Conservation (phyloP, 2,329 filamentous ascomycete genomes). For the Trichoderma koningiopsis region DNA sequence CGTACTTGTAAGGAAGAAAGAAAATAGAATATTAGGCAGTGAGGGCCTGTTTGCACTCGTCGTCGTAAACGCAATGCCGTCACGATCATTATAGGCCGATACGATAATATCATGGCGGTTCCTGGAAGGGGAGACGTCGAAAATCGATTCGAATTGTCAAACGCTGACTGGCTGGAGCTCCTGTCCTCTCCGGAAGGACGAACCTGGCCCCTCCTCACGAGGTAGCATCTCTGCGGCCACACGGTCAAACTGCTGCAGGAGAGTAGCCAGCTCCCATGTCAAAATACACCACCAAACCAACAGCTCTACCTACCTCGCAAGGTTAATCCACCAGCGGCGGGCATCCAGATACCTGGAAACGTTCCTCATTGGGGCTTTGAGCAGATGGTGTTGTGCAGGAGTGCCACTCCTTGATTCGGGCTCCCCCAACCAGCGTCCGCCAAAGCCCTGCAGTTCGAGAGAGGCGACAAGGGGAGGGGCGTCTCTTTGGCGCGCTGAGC, state of each 20-base stretch:
- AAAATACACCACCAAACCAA: conserved; percentile 32
- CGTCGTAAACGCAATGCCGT: background rate
- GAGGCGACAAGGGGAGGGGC: conserved; percentile 25
- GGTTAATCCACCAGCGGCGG: conserved; percentile 31
- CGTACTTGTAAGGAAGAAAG: no score
- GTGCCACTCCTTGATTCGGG: conserved; percentile 31
- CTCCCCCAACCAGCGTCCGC: conserved; percentile 27
- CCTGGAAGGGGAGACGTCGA: conserved; percentile 1
- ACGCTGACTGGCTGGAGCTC: conserved; percentile 22
- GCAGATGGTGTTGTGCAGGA: conserved; percentile 33
- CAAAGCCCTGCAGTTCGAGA: conserved; percentile 28
- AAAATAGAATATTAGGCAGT: background rate
- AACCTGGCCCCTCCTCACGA: conserved; percentile 19
- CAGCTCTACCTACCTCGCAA: conserved; percentile 35
- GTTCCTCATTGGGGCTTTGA: conserved; percentile 35
- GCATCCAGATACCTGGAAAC: conserved; percentile 36
- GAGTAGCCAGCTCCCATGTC: conserved; percentile 10
- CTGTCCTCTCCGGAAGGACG: conserved; percentile 5
- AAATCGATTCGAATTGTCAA: background rate
- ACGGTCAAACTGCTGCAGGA: conserved; percentile 20
- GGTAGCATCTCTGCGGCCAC: conserved; percentile 10
- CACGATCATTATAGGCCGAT: background rate
- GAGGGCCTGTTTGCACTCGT: background rate
- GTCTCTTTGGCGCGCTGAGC: conserved; percentile 13
- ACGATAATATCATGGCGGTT: background rate